These are phyloP conservation scores for Coniophora puteana DNA, from an alignment of 1,284 basidiomycete species.

Conservation along the genomic window DNA sequence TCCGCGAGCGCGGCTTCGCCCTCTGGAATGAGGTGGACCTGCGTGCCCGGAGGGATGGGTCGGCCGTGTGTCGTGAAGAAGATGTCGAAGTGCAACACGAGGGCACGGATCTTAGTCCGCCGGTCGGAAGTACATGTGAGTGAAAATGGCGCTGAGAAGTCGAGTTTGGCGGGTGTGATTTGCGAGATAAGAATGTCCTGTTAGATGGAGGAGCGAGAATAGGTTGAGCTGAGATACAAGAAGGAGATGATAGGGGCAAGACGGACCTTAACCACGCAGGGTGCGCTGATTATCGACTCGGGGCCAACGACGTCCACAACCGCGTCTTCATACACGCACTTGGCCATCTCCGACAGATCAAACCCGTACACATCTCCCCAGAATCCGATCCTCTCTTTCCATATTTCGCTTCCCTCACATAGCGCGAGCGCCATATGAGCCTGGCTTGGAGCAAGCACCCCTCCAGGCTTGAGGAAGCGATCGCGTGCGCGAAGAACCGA, in stretches of 20 bases:
- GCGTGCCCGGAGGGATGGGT: conserved; percentile 46
- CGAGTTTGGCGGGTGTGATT: conserved; percentile 67
- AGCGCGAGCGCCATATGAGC: conserved; percentile 83
- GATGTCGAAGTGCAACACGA: conserved; percentile 93
- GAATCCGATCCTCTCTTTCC: conserved; percentile 81
- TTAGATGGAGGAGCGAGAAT: background rate
- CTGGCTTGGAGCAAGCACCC: conserved; percentile 92
- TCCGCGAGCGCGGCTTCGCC: conserved; percentile 66
- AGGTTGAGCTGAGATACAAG: conserved; percentile 1
- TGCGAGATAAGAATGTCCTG: conserved; percentile 72
- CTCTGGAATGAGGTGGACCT: conserved; percentile 52
- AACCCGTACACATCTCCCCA: conserved; percentile 95
- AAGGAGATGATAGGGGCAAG: background rate
- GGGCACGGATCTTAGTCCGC: conserved; percentile 69
- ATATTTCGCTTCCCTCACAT: conserved; percentile 72
- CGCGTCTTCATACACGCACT: conserved; percentile 72
- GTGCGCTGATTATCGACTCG: conserved; percentile 66
- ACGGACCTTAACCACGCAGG: conserved; percentile 66
- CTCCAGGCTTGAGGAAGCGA: conserved; percentile 72
- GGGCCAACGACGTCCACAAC: conserved; percentile 77
- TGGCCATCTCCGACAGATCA: conserved; percentile 77
- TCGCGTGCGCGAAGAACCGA: conserved; percentile 89
- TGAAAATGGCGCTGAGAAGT: conserved; percentile 76
- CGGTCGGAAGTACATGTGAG: conserved; percentile 58
- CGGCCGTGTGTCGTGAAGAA: conserved; percentile 75